Percentiles rank a stretch among this genome's conserved stretches.
These are phyloP conservation scores for Apiosordaria backusii DNA, from an alignment of 495 filamentous ascomycete species.

Conservation along the genomic window DNA sequence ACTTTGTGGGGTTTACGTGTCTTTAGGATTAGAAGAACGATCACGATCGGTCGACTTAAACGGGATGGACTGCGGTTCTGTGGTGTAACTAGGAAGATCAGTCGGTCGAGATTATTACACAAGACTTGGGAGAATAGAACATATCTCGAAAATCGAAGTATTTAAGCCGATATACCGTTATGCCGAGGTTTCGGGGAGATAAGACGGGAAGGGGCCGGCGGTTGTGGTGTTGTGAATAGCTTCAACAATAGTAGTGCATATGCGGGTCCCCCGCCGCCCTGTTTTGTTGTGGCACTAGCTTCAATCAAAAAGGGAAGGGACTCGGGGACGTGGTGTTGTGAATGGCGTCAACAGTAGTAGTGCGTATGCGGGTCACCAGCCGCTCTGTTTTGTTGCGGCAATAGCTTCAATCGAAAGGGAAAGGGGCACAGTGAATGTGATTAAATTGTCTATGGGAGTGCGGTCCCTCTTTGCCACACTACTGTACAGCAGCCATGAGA, in stretches of 20 bases:
- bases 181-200: not conserved
- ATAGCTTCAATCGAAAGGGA: not conserved
- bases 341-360: not conserved
- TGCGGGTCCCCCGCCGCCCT: not conserved
- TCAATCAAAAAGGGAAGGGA: not conserved
- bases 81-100: not conserved
- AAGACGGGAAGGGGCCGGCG: not conserved
- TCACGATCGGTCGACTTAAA: not conserved
- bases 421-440: not conserved
- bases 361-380: not conserved
- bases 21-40: not conserved
- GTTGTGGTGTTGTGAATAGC: not conserved
- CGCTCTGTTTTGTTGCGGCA: not conserved
- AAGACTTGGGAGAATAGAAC: not conserved
- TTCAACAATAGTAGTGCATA: not conserved
- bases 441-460: not conserved
- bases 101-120: not conserved
- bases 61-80: not conserved
- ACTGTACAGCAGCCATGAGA: not conserved
- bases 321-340: not conserved
- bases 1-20: not conserved
- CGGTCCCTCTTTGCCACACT: not conserved
- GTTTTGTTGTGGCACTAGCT: not conserved
- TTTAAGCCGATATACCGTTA: not conserved
- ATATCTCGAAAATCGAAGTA: not conserved